phyloP scores from a whole-genome alignment of 176 grass and related monocot genomes.

The Areca catechu region DNA sequence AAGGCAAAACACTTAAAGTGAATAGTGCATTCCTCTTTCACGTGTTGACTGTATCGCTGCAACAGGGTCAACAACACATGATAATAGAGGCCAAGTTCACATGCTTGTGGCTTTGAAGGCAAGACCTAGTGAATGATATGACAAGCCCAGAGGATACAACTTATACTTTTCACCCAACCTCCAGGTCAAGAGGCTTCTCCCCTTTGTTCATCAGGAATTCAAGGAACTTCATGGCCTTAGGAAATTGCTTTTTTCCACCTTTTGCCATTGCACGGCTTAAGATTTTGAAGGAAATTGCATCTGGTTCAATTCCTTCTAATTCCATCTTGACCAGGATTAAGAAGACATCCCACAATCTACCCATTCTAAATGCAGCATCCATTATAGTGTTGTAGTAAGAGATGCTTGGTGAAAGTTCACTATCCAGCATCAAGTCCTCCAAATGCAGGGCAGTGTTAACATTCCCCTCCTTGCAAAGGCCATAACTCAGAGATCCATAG shows the following conservation, averaged over 20 bases:
- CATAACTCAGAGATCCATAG: slow-evolving; percentile 20
- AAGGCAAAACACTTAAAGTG: too few relatives aligned
- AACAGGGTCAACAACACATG: too few relatives aligned
- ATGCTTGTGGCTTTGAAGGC: too few relatives aligned
- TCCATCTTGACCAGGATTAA: slow-evolving; percentile 25
- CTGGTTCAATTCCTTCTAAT: slow-evolving; percentile 16
- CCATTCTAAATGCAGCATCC: slow-evolving; percentile 20
- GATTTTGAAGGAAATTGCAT: slow-evolving; percentile 26
- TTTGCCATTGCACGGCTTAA: slow-evolving; percentile 13
- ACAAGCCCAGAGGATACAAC: too few relatives aligned
- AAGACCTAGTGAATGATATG: too few relatives aligned
- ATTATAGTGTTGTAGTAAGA: slow-evolving; percentile 29
- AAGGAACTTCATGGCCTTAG: slow-evolving; percentile 22
- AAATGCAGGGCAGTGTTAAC: slow-evolving; percentile 12
- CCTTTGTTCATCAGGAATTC: slow-evolving; percentile 16
- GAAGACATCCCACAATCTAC: slow-evolving; percentile 21
- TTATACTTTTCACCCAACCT: too few relatives aligned
- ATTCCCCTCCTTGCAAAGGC: slow-evolving; percentile 16
- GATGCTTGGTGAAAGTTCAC: slow-evolving; percentile 12
- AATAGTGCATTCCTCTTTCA: too few relatives aligned
- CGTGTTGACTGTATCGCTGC: too few relatives aligned
- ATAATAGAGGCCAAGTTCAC: too few relatives aligned
- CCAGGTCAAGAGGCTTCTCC: not conserved
- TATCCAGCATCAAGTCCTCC: slow-evolving; percentile 10
- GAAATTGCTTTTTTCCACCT: slow-evolving; percentile 18